Conservation (phyloP, 441 rosid species). For the Francoa sonchifolia region DNA sequence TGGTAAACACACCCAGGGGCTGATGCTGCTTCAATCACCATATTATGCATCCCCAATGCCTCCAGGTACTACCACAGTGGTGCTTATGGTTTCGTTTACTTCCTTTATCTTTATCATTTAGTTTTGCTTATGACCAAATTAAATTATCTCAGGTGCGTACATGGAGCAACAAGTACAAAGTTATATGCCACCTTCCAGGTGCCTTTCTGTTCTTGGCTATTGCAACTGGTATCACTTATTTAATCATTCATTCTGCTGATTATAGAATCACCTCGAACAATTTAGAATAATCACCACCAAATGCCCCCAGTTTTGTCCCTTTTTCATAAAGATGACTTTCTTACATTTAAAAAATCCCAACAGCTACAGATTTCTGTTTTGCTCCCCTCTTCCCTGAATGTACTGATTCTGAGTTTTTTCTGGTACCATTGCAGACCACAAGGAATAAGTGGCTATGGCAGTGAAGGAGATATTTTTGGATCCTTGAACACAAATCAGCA, state of each 20-base stretch:
- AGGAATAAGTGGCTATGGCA: conserved; percentile 19
- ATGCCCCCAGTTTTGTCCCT: too few species aligned
- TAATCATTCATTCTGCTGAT: too few species aligned
- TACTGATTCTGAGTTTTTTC: not conserved
- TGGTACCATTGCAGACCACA: conserved; percentile 21
- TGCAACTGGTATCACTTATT: not conserved
- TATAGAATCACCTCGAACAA: too few species aligned
- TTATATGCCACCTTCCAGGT: conserved; percentile 35
- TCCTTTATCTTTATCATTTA: conserved; percentile 13
- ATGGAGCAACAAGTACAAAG: conserved; percentile 30
- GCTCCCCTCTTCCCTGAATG: not conserved
- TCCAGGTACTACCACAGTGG: too few species aligned
- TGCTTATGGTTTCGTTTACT: conserved; percentile 21
- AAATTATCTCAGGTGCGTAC: conserved; percentile 28
- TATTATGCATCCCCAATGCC: conserved; percentile 18
- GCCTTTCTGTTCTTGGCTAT: conserved; percentile 8
- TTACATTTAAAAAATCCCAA: too few species aligned
- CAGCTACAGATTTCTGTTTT: too few species aligned
- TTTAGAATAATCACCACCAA: too few species aligned
- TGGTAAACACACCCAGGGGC: conserved; percentile 27
- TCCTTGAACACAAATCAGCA: conserved; percentile 16
- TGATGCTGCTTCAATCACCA: conserved; percentile 48
- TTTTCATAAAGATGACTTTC: too few species aligned
- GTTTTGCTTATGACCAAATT: conserved; percentile 11
- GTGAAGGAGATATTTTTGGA: conserved; percentile 15